Percentiles rank a stretch among this genome's conserved stretches.
These are phyloP conservation scores for Cenchrus purpureus DNA, from an alignment of 176 grass and related monocot species.

Conservation along the genomic window DNA sequence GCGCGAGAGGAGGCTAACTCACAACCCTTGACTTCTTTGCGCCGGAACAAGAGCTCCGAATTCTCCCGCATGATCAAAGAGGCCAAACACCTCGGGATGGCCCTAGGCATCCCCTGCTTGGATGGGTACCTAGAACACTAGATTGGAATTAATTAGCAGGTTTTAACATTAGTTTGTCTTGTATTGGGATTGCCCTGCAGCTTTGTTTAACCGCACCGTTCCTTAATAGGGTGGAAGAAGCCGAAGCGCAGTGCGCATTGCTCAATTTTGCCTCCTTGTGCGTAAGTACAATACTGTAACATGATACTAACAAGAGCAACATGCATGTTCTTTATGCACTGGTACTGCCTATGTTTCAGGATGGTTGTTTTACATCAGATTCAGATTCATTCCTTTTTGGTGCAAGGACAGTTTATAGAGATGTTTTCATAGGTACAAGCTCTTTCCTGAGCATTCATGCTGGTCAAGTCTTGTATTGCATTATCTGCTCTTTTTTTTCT, in stretches of 20 bases:
- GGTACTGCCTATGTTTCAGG: slow-evolving; percentile 50
- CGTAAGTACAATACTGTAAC: slow-evolving; percentile 54
- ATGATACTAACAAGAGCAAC: slow-evolving; percentile 1
- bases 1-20: slow-evolving; percentile 49
- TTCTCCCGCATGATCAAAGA: slow-evolving; percentile 98
- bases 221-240: slow-evolving; percentile 82
- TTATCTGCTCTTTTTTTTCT: slow-evolving; percentile 4
- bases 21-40: slow-evolving; percentile 62
- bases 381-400: slow-evolving; percentile 97
- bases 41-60: slow-evolving; percentile 79
- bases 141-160: background rate
- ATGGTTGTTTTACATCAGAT: slow-evolving; percentile 93
- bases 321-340: slow-evolving; percentile 30
- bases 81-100: slow-evolving; percentile 77
- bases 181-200: background rate
- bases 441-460: slow-evolving; percentile 6
- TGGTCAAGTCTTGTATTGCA: slow-evolving; percentile 16
- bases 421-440: slow-evolving; percentile 76
- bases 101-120: slow-evolving; percentile 87
- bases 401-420: slow-evolving; percentile 94
- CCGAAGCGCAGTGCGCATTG: slow-evolving; percentile 88
- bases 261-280: slow-evolving; percentile 76
- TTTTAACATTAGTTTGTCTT: background rate
- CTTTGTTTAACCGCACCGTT: slow-evolving; percentile 15
- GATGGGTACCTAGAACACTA: slow-evolving; percentile 57